Base-by-base conservation (phyloP, 306 rosid species). In the Pyrus bretschneideri region DNA sequence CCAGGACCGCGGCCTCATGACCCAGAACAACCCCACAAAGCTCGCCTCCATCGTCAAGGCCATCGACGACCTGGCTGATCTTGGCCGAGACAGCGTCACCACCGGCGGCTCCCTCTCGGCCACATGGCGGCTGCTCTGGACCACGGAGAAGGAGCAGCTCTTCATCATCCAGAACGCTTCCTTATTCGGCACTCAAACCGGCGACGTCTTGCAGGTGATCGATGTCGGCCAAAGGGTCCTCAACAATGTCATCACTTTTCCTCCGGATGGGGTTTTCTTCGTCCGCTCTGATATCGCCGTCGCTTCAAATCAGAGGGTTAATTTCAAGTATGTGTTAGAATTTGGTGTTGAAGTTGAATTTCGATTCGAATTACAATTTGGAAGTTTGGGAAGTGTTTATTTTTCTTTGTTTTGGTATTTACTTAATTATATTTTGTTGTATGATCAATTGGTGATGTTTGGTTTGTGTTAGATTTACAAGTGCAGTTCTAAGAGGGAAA, bases 61-160 rank as follows among this genome's bases (percentile, higher is more conserved):
- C 18, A 84, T 94, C 58, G 93, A 92, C 10, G 83, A 84, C 4
- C 44, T 92, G 82, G 91, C 88, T 29, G 79, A 67, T 25, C 61
- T 77, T 9, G 91, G 87, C 57, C 59, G 81, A 4, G 87, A 78
- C 22, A 63, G 83, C 0, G 83, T 90, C 75, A 92, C 98, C 67
- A 91, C 98, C 13, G 88, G 85, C 2, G 58, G 42, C 6, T 76
- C 90, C 4, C 92, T 94, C 55, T 89, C 97, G 9, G 95, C 83
- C 55, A 90, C 98, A 22, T 94, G 98, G 98, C 82, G 90, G 76
- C 71, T 94, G 72, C 92, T 92, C 11, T 94, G 98, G 98, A 92
- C 98, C 51, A 94, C 97, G 0, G 98, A 94, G 90, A 94, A 92
- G 76, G 98, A 94, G 81, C 98, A 94, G 84, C 96, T 94, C 70